These are phyloP conservation scores for Candida xyloterini DNA, from an alignment of 805 yeast species.

Conservation along the genomic window DNA sequence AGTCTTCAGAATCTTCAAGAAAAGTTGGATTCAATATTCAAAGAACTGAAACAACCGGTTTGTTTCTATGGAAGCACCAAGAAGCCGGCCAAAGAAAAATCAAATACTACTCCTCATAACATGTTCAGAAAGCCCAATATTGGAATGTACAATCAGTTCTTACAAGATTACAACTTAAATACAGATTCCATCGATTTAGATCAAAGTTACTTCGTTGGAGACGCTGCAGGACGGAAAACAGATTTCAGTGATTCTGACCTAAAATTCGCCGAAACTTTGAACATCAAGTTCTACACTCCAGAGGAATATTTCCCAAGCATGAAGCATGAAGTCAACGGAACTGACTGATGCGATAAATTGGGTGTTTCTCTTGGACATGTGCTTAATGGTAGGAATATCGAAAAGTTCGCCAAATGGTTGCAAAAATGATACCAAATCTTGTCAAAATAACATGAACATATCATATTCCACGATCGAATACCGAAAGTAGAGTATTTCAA, in stretches of 20 bases:
- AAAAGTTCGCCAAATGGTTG: constrained; percentile 8
- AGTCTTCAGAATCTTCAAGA: constrained; percentile 38
- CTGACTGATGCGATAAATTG: constrained; percentile 29
- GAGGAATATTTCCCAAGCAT: constrained; percentile 45
- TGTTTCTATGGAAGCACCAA: constrained; percentile 67
- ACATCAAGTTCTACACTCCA: constrained; percentile 61
- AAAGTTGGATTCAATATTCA: constrained; percentile 41
- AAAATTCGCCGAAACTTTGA: constrained; percentile 59
- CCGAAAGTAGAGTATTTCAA: constrained; percentile 1
- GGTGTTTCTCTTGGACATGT: constrained; percentile 22
- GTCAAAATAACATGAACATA: constrained; percentile 1
- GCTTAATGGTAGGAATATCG: constrained; percentile 5
- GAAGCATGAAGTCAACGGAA: constrained; percentile 25
- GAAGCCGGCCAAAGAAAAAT: constrained; percentile 36
- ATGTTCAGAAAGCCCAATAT: constrained; percentile 65
- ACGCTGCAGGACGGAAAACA: constrained; percentile 82
- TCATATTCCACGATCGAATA: constrained; percentile 3
- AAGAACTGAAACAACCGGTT: constrained; percentile 22
- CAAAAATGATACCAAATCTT: constrained; percentile 1
- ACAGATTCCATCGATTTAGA: constrained; percentile 37
- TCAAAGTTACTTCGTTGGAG: constrained; percentile 77
- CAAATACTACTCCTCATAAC: constrained; percentile 32
- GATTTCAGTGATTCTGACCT: constrained; percentile 84
- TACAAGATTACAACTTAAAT: constrained; percentile 35
- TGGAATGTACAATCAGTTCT: constrained; percentile 73